Evolutionary conservation across 208 protist species (phyloP).

Genomic region (Leishmania gerbilli): DNA sequence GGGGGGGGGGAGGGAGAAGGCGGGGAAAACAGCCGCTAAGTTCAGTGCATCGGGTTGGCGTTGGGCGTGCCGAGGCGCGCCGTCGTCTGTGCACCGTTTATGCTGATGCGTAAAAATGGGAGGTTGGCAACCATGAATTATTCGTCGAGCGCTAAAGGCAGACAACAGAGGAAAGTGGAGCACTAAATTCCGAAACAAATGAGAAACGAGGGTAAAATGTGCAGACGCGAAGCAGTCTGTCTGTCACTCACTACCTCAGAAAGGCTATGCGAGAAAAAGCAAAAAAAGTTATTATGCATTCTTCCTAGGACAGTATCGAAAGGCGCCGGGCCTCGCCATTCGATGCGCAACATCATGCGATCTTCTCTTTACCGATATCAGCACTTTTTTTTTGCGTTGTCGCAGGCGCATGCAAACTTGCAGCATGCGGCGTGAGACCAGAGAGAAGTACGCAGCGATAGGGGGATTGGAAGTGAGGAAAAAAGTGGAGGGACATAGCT

Average conservation of each 20-base stretch:
- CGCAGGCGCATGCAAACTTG: background rate
- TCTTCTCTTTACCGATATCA: background rate
- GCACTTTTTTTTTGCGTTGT: background rate
- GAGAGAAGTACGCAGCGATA: background rate
- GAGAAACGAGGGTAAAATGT: background rate
- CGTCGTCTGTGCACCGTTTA: background rate
- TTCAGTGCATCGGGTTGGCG: background rate
- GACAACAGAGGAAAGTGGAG: background rate
- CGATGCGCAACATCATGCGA: background rate
- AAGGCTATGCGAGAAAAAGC: background rate
- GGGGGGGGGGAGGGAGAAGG: too few relatives aligned
- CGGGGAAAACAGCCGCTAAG: background rate
- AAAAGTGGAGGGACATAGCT: background rate
- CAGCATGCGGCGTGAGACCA: background rate
- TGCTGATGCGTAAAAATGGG: background rate
- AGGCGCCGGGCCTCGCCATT: background rate
- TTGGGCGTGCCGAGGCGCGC: background rate
- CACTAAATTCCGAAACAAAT: background rate
- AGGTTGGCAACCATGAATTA: too few relatives aligned
- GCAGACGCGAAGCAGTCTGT: constrained; percentile 5
- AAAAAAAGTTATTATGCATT: background rate
- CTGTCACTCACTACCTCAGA: background rate
- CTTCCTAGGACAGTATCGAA: background rate
- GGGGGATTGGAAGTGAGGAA: background rate
- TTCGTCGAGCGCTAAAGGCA: background rate